A percentile compares a stretch with the other conserved stretches of the same genome.
phyloP scores from a whole-genome alignment of 805 yeast genomes.

The Barnettozyma sucrosica region DNA sequence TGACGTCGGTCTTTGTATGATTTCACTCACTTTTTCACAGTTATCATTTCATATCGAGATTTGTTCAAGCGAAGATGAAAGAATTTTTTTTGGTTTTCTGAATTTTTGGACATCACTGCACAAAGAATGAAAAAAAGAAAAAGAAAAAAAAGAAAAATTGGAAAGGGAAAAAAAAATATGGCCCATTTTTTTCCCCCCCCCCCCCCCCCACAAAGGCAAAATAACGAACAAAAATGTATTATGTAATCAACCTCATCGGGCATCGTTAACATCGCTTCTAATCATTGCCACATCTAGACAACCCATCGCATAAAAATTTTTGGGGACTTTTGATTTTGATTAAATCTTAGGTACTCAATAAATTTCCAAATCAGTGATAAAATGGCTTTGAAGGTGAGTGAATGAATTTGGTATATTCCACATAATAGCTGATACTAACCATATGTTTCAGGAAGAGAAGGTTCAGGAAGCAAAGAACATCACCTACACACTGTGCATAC shows the following conservation, averaged over 20 bases:
- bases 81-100: too few species aligned
- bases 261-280: not conserved
- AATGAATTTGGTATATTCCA: not conserved
- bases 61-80: too few species aligned
- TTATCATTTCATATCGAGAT: too few species aligned
- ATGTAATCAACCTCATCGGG: not conserved
- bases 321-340: not conserved
- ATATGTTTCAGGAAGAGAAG: not conserved
- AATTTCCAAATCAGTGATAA: not conserved
- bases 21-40: too few species aligned
- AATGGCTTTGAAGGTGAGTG: not conserved
- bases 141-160: not conserved
- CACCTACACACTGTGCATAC: constrained; percentile 62
- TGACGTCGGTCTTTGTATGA: too few species aligned
- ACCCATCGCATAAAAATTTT: not conserved
- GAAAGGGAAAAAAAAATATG: too few species aligned
- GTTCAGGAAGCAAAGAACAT: not conserved
- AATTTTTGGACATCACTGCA: too few species aligned
- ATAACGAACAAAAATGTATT: not conserved
- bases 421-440: not conserved
- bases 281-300: not conserved
- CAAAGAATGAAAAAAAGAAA: not conserved
- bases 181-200: too few species aligned
- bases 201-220: not conserved
- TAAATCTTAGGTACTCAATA: too few species aligned